Evolutionary conservation across 2,329 filamentous ascomycete genomes (phyloP).

Genomic region (Aspergillus carbonarius): DNA sequence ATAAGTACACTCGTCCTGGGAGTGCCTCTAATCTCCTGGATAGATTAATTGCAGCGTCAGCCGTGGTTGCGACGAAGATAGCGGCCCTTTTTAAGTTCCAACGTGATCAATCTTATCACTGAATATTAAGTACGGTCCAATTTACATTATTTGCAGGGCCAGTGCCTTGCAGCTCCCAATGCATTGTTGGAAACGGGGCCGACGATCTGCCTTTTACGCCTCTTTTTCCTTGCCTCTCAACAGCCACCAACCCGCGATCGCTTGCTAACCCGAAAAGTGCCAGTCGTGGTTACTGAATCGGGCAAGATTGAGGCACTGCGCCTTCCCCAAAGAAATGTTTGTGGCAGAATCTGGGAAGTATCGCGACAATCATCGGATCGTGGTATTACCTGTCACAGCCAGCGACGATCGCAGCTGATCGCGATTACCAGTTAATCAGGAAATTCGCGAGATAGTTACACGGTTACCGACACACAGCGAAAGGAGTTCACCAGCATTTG

Average conservation of each 20-base stretch:
- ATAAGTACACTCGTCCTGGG: not conserved
- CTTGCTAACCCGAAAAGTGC: not conserved
- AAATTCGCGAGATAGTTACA: too few species aligned
- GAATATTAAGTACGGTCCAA: not conserved
- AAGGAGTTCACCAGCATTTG: too few species aligned
- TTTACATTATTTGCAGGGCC: not conserved
- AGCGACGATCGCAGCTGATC: not conserved
- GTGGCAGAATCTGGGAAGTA: not conserved
- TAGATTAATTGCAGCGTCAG: too few species aligned
- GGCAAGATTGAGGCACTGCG: not conserved
- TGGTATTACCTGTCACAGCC: not conserved
- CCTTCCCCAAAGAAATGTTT: not conserved
- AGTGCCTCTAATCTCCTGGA: not conserved
- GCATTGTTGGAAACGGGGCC: not conserved
- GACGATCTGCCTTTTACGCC: not conserved
- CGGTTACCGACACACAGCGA: too few species aligned
- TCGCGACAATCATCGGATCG: not conserved
- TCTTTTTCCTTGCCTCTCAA: constrained; percentile 7
- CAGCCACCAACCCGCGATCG: not conserved
- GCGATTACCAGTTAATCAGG: not conserved
- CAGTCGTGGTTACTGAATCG: not conserved
- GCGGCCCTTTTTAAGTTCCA: not conserved
- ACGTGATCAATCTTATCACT: not conserved
- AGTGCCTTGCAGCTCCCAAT: constrained; percentile 8
- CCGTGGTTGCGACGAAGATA: not conserved